These are phyloP conservation scores for Lentinula lateritia DNA, from an alignment of 768 basidiomycete species.

Conservation along the genomic window DNA sequence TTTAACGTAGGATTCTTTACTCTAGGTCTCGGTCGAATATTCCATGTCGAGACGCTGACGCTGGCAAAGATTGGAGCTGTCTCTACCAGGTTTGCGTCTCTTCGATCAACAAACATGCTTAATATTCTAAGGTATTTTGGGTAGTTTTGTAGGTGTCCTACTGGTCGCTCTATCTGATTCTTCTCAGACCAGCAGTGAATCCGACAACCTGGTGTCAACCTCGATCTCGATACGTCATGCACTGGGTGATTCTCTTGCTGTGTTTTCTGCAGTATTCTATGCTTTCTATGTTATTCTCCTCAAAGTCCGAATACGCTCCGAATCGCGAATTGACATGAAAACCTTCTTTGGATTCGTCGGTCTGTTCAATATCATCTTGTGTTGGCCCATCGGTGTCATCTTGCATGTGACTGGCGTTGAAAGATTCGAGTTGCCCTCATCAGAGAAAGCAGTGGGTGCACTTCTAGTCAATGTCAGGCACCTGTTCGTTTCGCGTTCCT, in stretches of 20 bases:
- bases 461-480: slow-evolving; percentile 51
- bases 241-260: slow-evolving; percentile 76
- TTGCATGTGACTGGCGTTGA: slow-evolving; percentile 74
- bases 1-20: slow-evolving; percentile 80
- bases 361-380: slow-evolving; percentile 69
- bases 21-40: slow-evolving; percentile 74
- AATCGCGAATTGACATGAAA: slow-evolving; percentile 88
- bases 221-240: neutral
- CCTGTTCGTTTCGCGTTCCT: slow-evolving; percentile 2
- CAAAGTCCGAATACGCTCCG: slow-evolving; percentile 78
- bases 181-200: slow-evolving; percentile 19
- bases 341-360: slow-evolving; percentile 95
- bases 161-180: slow-evolving; percentile 90
- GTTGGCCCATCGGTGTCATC: slow-evolving; percentile 74
- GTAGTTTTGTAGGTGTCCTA: slow-evolving; percentile 75
- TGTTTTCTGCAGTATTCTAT: slow-evolving; percentile 85
- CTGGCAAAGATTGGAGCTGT: slow-evolving; percentile 74
- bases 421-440: slow-evolving; percentile 63
- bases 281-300: slow-evolving; percentile 84
- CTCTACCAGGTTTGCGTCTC: slow-evolving; percentile 56
- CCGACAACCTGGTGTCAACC: slow-evolving; percentile 14
- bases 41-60: slow-evolving; percentile 75
- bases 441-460: slow-evolving; percentile 39
- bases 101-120: neutral
- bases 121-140: neutral